Evolutionary conservation across 1,284 basidiomycete species (phyloP).

Genomic region (Marasmius oreades): DNA sequence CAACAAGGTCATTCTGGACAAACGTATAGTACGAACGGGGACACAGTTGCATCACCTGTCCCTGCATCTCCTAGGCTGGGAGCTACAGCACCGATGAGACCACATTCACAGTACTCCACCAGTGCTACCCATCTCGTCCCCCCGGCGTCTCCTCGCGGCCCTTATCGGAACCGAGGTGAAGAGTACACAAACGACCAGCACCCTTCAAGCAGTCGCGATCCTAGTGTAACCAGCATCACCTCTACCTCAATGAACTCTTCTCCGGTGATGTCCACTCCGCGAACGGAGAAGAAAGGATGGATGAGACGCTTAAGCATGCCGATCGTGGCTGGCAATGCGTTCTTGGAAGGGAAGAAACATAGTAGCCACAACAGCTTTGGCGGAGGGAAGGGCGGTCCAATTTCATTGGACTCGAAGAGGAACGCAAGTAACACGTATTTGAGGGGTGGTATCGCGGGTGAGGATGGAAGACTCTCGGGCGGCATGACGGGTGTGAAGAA

Average conservation of each 20-base stretch:
- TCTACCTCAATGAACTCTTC: conserved; percentile 39
- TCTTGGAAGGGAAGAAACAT: conserved; percentile 45
- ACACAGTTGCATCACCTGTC: conserved; percentile 2
- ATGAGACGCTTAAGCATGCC: conserved; percentile 77
- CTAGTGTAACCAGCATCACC: conserved; percentile 22
- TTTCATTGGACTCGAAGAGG: conserved; percentile 40
- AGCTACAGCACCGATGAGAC: conserved; percentile 6
- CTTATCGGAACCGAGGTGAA: conserved; percentile 5
- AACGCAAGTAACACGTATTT: conserved; percentile 39
- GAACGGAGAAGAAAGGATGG: conserved; percentile 57
- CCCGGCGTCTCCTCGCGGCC: conserved; percentile 24
- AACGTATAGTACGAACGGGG: background rate
- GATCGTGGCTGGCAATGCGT: conserved; percentile 50
- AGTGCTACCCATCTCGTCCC: conserved; percentile 44
- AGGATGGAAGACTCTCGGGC: conserved; percentile 35
- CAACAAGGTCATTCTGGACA: conserved; percentile 20
- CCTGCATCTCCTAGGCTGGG: background rate
- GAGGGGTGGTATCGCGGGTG: conserved; percentile 25
- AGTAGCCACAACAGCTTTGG: conserved; percentile 21
- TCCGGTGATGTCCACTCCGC: conserved; percentile 26
- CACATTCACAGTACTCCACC: conserved; percentile 32
- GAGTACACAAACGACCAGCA: background rate
- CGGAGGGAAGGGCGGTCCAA: conserved; percentile 24
- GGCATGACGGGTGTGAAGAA: conserved; percentile 30
- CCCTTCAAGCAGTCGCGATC: conserved; percentile 9